Percentiles rank a stretch among this genome's conserved stretches.
Evolutionary conservation across 345 rosid species (phyloP).

Genomic region (Salix koriyanagi): DNA sequence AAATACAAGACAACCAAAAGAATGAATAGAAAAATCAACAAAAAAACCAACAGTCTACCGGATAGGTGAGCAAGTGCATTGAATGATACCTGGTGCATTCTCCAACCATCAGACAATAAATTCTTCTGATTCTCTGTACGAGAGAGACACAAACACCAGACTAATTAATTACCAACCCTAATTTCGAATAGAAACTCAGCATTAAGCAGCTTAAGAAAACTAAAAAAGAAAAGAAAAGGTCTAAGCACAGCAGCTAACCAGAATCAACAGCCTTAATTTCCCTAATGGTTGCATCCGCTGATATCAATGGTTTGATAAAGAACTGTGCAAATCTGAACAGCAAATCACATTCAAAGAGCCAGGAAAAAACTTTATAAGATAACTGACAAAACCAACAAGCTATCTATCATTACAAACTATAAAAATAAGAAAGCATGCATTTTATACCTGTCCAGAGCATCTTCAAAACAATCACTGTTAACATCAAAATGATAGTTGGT

Average conservation of each 20-base stretch:
- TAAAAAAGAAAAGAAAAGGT: background rate
- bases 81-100: conserved; percentile 69
- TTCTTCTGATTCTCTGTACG: conserved; percentile 85
- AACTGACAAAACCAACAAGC: conserved; percentile 8
- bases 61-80: background rate
- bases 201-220: background rate
- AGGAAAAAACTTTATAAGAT: conserved; percentile 2
- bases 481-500: conserved; percentile 78
- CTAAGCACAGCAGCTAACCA: conserved; percentile 40
- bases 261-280: conserved; percentile 95
- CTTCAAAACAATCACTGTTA: conserved; percentile 66
- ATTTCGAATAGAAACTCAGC: background rate
- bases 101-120: conserved; percentile 75
- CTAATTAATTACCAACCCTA: background rate
- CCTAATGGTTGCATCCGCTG: conserved; percentile 86
- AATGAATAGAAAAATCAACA: background rate
- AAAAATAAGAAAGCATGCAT: background rate
- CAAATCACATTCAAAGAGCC: conserved; percentile 20
- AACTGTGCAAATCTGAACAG: conserved; percentile 74
- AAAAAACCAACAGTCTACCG: background rate
- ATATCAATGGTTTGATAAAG: conserved; percentile 86
- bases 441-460: conserved; percentile 79
- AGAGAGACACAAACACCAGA: conserved; percentile 9
- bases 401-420: background rate
- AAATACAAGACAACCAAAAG: background rate